phyloP scores from a whole-genome alignment of 192 early-diverging fungal species.

The Coemansia sp. region DNA sequence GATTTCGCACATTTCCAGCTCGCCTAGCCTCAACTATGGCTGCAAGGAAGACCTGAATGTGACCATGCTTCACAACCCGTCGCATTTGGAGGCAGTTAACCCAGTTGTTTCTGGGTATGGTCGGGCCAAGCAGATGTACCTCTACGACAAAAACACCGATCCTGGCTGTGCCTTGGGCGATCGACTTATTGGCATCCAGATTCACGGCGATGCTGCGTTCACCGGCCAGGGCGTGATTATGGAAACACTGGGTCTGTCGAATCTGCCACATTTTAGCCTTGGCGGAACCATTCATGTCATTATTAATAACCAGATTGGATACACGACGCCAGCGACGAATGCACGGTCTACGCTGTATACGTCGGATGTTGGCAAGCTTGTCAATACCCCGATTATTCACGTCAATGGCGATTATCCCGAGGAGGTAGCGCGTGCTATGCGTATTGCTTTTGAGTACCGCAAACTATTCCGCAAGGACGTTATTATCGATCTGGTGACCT shows the following conservation, averaged over 20 bases:
- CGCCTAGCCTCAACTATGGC: constrained; percentile 74
- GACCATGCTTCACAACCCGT: constrained; percentile 93
- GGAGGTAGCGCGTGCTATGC: constrained; percentile 83
- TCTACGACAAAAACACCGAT: constrained; percentile 62
- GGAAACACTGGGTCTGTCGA: constrained; percentile 93
- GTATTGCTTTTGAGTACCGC: constrained; percentile 86
- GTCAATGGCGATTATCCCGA: constrained; percentile 95
- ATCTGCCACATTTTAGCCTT: constrained; percentile 90
- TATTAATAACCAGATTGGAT: constrained; percentile 97
- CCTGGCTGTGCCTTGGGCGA: constrained; percentile 85
- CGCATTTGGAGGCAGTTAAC: constrained; percentile 96
- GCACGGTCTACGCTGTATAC: constrained; percentile 88
- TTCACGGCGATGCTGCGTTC: constrained; percentile 92
- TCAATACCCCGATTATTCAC: constrained; percentile 92
- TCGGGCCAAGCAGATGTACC: constrained; percentile 87
- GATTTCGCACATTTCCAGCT: constrained; percentile 82
- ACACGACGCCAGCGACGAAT: constrained; percentile 95
- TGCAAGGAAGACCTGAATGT: constrained; percentile 62
- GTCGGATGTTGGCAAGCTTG: constrained; percentile 94
- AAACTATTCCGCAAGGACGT: constrained; percentile 93
- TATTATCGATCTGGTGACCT: constrained; percentile 91
- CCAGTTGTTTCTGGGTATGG: constrained; percentile 95
- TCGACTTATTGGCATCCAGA: constrained; percentile 88
- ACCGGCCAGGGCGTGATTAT: constrained; percentile 90
- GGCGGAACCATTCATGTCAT: constrained; percentile 97